These are phyloP conservation scores for Ustilago shanxiensis DNA, from an alignment of 1,284 basidiomycete genomes.

Conservation along the genomic window DNA sequence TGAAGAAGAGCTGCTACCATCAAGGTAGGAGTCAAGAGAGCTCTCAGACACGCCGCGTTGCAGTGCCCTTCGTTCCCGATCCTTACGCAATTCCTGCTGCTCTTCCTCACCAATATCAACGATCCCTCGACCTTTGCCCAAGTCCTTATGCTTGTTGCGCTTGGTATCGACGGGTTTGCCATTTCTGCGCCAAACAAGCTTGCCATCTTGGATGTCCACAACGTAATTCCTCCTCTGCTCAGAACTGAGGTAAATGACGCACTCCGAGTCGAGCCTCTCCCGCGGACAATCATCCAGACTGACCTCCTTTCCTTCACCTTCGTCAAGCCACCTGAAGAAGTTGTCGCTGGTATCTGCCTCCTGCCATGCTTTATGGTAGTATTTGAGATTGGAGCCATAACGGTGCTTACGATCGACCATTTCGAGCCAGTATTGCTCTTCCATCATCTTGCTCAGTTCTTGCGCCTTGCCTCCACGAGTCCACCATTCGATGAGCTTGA, in stretches of 20 bases:
- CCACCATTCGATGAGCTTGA: conserved; percentile 60
- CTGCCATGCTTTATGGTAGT: conserved; percentile 60
- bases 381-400: conserved; percentile 64
- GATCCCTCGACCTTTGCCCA: conserved; percentile 67
- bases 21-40: conserved; percentile 39
- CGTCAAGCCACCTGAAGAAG: conserved; percentile 76
- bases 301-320: conserved; percentile 78
- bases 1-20: conserved; percentile 33
- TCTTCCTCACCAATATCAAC: conserved; percentile 61
- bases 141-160: conserved; percentile 59
- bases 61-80: conserved; percentile 29
- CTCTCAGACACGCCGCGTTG: conserved; percentile 44
- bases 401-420: conserved; percentile 63
- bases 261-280: conserved; percentile 78
- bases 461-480: conserved; percentile 58
- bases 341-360: conserved; percentile 55
- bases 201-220: conserved; percentile 76
- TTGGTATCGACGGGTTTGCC: conserved; percentile 73
- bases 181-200: conserved; percentile 79
- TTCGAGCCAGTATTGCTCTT: conserved; percentile 62
- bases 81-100: conserved; percentile 42
- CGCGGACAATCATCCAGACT: conserved; percentile 78
- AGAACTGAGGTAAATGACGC: conserved; percentile 69
- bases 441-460: conserved; percentile 63
- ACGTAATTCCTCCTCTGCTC: conserved; percentile 82